A percentile compares a stretch with the other conserved stretches of the same genome.
These are phyloP conservation scores for Tremella fuciformis DNA, from an alignment of 768 basidiomycete species.

Conservation along the genomic window DNA sequence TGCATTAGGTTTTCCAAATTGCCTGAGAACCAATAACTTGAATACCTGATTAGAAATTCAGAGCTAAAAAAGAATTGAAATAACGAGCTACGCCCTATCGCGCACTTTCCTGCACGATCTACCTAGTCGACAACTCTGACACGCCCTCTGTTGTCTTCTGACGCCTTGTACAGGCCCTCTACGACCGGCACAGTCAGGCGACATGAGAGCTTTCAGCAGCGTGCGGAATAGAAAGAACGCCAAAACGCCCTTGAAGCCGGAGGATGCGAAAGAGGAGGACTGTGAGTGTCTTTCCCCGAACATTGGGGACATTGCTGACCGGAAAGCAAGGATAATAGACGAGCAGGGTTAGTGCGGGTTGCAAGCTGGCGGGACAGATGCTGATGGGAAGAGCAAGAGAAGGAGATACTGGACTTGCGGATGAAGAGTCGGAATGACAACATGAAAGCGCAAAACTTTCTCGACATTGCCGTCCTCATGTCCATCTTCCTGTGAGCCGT, in stretches of 20 bases:
- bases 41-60: no score
- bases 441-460: conserved; percentile 18
- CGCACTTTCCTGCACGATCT: no score
- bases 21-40: no score
- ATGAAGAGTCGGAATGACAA: conserved; percentile 25
- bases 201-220: not conserved
- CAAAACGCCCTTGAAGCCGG: conserved; percentile 3
- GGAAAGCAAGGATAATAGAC: not conserved
- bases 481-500: conserved; percentile 26
- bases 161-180: not conserved
- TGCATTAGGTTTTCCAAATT: no score
- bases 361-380: not conserved
- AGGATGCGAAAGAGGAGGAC: conserved; percentile 9
- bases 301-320: not conserved
- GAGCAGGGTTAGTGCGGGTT: not conserved
- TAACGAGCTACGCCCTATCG: no score
- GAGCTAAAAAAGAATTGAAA: no score
- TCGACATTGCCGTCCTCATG: conserved; percentile 32
- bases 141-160: not conserved
- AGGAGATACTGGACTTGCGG: conserved; percentile 26
- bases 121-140: no score
- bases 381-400: conserved; percentile 30
- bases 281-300: conserved; percentile 4
- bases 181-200: no score
- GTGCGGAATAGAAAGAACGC: not conserved